Percentiles rank a stretch among this genome's conserved stretches.
phyloP scores from a whole-genome alignment of 371 early-diverging fungal species.

The Apophysomyces trapeziformis region DNA sequence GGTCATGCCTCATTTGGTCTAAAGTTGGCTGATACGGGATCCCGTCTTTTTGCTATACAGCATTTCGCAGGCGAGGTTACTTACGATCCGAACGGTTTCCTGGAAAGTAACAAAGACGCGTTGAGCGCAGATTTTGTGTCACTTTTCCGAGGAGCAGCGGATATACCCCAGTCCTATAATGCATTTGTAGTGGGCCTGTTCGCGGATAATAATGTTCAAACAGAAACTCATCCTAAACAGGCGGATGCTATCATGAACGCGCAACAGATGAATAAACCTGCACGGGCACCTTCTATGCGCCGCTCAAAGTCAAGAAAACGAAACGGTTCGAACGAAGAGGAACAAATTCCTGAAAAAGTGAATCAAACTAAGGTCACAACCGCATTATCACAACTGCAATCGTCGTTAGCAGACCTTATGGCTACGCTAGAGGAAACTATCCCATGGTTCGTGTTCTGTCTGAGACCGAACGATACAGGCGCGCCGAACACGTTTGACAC shows the following conservation, averaged over 20 bases:
- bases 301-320: slow-evolving; percentile 29
- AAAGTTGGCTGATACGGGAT: slow-evolving; percentile 35
- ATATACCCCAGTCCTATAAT: slow-evolving; percentile 49
- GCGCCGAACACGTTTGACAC: slow-evolving; percentile 58
- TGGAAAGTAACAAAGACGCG: slow-evolving; percentile 67
- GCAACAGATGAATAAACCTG: slow-evolving; percentile 58
- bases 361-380: slow-evolving; percentile 36
- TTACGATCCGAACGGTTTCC: slow-evolving; percentile 73
- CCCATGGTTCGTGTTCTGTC: slow-evolving; percentile 82
- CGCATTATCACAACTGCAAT: slow-evolving; percentile 62
- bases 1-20: slow-evolving; percentile 33
- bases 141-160: slow-evolving; percentile 61
- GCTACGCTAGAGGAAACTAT: slow-evolving; percentile 77
- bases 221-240: slow-evolving; percentile 60
- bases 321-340: slow-evolving; percentile 5
- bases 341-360: slow-evolving; percentile 28
- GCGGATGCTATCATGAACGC: slow-evolving; percentile 59
- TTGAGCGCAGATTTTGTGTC: slow-evolving; percentile 78
- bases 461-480: slow-evolving; percentile 68
- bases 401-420: slow-evolving; percentile 72
- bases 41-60: slow-evolving; percentile 64
- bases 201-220: slow-evolving; percentile 28
- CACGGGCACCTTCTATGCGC: slow-evolving; percentile 50
- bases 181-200: slow-evolving; percentile 53
- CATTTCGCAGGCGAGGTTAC: slow-evolving; percentile 75